Evolutionary conservation across 768 basidiomycete species (phyloP).

Genomic region (Termitomyces eurrhizus): DNA sequence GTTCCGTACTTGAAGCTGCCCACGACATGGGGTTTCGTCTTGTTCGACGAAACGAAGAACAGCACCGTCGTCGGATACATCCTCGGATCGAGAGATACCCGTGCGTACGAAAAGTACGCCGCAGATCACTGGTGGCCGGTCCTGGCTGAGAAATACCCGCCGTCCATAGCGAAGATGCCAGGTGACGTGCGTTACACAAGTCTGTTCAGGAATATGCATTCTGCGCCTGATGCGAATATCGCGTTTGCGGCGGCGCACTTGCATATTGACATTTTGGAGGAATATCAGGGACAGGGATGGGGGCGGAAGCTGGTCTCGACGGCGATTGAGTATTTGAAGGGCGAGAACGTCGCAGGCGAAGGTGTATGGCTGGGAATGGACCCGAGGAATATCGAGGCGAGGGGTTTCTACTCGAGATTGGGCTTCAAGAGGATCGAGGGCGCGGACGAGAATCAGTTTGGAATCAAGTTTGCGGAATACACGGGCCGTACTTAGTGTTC

Average conservation of each 20-base stretch:
- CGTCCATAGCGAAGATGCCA: constrained; percentile 28
- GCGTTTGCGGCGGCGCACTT: constrained; percentile 70
- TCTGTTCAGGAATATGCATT: constrained; percentile 37
- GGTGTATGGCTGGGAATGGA: constrained; percentile 71
- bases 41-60: constrained; percentile 46
- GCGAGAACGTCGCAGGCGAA: constrained; percentile 33
- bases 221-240: constrained; percentile 49
- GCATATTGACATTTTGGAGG: constrained; percentile 69
- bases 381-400: constrained; percentile 55
- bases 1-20: constrained; percentile 71
- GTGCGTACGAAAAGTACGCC: constrained; percentile 54
- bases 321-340: constrained; percentile 52
- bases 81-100: constrained; percentile 64
- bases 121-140: constrained; percentile 63
- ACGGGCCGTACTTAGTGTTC: constrained; percentile 4
- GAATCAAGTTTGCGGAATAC: constrained; percentile 47
- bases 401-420: constrained; percentile 55
- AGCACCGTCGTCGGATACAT: constrained; percentile 66
- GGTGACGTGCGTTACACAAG: constrained; percentile 42
- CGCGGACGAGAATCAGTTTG: constrained; percentile 46
- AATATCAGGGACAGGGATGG: constrained; percentile 66
- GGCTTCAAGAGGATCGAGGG: constrained; percentile 60
- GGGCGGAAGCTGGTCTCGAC: constrained; percentile 58
- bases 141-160: constrained; percentile 53
- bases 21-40: constrained; percentile 71